Evolutionary conservation across 768 basidiomycete genomes (phyloP).

Genomic region (Naganishia onofrii): DNA sequence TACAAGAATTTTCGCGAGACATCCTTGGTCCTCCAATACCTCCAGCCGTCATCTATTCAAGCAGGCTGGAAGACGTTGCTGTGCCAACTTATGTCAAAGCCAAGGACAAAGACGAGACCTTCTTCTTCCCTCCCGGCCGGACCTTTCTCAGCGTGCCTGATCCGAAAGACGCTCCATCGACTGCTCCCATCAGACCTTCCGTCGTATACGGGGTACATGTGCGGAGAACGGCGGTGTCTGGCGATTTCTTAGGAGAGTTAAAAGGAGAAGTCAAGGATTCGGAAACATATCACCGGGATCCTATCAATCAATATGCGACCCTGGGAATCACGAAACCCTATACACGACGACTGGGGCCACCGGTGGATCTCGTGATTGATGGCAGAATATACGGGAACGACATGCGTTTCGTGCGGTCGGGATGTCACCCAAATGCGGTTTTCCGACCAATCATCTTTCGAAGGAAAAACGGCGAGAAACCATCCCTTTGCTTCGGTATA

Average conservation of each 20-base stretch:
- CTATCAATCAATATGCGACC: constrained; percentile 75
- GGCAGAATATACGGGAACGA: constrained; percentile 68
- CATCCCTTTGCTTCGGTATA: constrained; percentile 67
- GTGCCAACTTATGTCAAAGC: constrained; percentile 33
- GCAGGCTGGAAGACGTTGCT: constrained; percentile 34
- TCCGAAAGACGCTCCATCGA: constrained; percentile 28
- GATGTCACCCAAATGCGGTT: constrained; percentile 68
- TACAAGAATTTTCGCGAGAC: not conserved
- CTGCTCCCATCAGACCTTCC: constrained; percentile 36
- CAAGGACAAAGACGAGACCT: constrained; percentile 38
- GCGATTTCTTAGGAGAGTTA: constrained; percentile 64
- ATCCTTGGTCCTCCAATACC: constrained; percentile 46
- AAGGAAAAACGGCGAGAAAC: constrained; percentile 31
- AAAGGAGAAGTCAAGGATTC: constrained; percentile 66
- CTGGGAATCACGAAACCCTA: constrained; percentile 76
- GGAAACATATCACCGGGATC: constrained; percentile 68
- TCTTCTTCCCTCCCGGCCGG: constrained; percentile 27
- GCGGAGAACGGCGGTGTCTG: constrained; percentile 59
- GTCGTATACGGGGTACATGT: constrained; percentile 64
- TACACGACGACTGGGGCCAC: constrained; percentile 74
- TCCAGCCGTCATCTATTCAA: constrained; percentile 38
- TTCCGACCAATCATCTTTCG: constrained; percentile 59
- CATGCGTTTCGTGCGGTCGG: constrained; percentile 63
- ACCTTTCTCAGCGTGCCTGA: constrained; percentile 18
- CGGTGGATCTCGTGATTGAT: constrained; percentile 75